These are phyloP conservation scores for Mucor irregularis DNA, from an alignment of 371 early-diverging fungal genomes.

Conservation along the genomic window DNA sequence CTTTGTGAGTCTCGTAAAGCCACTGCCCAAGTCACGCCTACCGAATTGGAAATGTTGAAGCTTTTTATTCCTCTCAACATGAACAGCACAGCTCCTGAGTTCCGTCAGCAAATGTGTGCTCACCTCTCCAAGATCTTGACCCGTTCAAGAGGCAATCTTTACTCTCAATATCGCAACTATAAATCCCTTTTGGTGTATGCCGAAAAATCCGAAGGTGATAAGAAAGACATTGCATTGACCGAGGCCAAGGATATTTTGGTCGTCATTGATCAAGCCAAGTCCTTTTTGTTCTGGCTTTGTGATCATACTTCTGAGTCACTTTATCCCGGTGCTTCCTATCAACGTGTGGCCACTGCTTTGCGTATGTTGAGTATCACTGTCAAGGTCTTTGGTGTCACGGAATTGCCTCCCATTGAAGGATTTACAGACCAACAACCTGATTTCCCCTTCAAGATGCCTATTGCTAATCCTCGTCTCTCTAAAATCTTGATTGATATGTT, in stretches of 20 bases:
- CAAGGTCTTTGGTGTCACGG: constrained; percentile 56
- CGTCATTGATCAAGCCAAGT: constrained; percentile 27
- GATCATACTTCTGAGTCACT: constrained; percentile 41
- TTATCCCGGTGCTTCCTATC: constrained; percentile 67
- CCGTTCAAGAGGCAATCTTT: constrained; percentile 56
- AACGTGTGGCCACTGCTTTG: constrained; percentile 60
- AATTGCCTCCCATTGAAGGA: constrained; percentile 50
- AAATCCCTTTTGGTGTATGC: constrained; percentile 28
- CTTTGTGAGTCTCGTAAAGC: constrained; percentile 76
- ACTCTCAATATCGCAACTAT: constrained; percentile 40
- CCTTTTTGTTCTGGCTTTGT: constrained; percentile 45
- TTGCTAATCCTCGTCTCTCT: constrained; percentile 47
- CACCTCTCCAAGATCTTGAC: constrained; percentile 59
- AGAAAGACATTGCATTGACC: constrained; percentile 12
- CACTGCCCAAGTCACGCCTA: constrained; percentile 56
- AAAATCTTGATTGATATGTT: constrained; percentile 61
- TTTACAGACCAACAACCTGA: constrained; percentile 44
- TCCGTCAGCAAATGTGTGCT: constrained; percentile 72
- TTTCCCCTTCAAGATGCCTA: constrained; percentile 58
- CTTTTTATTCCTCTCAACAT: constrained; percentile 66
- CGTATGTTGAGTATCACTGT: constrained; percentile 47
- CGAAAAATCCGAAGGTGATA: constrained; percentile 11
- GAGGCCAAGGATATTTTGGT: constrained; percentile 19
- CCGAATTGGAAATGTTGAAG: constrained; percentile 60
- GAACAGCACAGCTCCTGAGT: constrained; percentile 75